phyloP scores from a whole-genome alignment of 495 filamentous ascomycete species.

The Astrocystis sublimbata region DNA sequence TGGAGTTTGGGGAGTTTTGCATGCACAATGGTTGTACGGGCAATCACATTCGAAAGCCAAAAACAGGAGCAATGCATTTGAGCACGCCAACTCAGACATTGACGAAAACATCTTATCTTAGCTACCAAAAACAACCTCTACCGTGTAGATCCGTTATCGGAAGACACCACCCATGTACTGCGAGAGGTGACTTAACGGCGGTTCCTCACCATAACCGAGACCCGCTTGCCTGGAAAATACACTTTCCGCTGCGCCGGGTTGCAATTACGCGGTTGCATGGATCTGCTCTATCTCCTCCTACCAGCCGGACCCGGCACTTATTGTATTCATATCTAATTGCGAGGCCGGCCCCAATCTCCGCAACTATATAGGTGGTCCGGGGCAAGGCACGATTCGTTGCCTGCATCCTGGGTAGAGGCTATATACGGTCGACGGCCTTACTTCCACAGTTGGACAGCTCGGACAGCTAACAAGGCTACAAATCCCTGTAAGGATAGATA shows the following conservation, averaged over 20 bases:
- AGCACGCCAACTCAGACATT: not conserved
- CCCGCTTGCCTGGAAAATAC: not conserved
- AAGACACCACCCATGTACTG: not conserved
- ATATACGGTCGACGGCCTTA: too few species aligned
- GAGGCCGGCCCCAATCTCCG: not conserved
- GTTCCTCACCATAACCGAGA: conserved; percentile 13
- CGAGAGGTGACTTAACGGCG: not conserved
- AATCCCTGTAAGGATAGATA: conserved; percentile 12
- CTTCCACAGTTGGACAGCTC: not conserved
- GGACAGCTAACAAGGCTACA: not conserved
- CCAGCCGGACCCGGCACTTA: not conserved
- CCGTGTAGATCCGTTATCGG: conserved; percentile 14
- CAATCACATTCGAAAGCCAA: not conserved
- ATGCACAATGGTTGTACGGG: conserved; percentile 11
- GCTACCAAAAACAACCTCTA: not conserved
- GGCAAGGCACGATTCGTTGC: not conserved
- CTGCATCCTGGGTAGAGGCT: conserved; percentile 6
- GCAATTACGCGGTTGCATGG: not conserved
- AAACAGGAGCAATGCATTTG: not conserved
- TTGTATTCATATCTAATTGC: not conserved
- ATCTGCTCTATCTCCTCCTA: not conserved
- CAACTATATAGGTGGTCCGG: not conserved
- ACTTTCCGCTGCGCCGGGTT: not conserved
- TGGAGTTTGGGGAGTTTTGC: conserved; percentile 14
- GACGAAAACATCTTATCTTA: not conserved